These are phyloP conservation scores for Jasminum sambac DNA, from an alignment of 257 asterid genomes.

Conservation along the genomic window DNA sequence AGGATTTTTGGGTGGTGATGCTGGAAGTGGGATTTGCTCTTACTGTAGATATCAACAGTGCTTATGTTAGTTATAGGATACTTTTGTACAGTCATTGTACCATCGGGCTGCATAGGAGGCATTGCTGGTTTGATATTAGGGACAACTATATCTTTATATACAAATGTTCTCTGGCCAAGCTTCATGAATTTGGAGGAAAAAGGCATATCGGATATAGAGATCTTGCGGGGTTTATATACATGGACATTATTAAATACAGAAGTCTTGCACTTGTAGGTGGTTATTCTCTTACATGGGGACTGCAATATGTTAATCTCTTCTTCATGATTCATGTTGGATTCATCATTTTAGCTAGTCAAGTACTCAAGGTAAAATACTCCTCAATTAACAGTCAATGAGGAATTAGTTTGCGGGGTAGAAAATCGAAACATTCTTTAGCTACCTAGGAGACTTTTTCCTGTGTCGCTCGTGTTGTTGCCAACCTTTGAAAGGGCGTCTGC, in stretches of 20 bases:
- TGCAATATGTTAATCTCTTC: conserved; percentile 86
- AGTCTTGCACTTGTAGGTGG: conserved; percentile 54
- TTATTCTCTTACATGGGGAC: conserved; percentile 76
- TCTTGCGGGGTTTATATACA: conserved; percentile 84
- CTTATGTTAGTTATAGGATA: conserved; percentile 93
- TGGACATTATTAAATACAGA: conserved; percentile 15
- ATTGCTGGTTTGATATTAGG: conserved; percentile 79
- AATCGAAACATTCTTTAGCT: not conserved
- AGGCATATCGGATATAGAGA: conserved; percentile 97
- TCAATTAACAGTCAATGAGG: not conserved
- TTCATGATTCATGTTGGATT: conserved; percentile 90
- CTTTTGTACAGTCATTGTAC: conserved; percentile 89
- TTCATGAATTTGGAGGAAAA: conserved; percentile 88
- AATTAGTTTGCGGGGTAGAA: not conserved
- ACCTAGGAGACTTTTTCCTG: too few species aligned
- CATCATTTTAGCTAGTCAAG: conserved; percentile 79
- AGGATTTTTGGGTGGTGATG: too few species aligned
- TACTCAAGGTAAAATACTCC: conserved; percentile 63
- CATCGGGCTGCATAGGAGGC: conserved; percentile 94
- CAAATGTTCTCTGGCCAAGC: conserved; percentile 82
- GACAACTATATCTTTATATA: conserved; percentile 66
- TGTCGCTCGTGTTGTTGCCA: not conserved
- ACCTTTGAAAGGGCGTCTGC: not conserved
- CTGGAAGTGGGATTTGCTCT: conserved; percentile 92
- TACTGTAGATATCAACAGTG: conserved; percentile 94